Evolutionary conservation across 306 rosid species (phyloP).

Genomic region (Casuarina glauca): DNA sequence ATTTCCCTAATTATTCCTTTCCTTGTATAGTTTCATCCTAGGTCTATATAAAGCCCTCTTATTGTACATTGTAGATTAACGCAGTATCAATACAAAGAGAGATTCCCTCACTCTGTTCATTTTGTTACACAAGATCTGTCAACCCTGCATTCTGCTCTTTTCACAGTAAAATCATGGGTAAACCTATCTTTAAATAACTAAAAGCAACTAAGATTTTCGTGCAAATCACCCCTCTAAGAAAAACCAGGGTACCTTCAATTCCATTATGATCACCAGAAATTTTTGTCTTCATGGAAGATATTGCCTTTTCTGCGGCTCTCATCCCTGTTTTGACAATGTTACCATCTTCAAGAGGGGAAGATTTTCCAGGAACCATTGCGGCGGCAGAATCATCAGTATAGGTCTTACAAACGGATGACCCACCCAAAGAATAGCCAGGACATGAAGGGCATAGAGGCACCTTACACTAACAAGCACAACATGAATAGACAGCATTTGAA

Average conservation of each 20-base stretch:
- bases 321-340: constrained; percentile 54
- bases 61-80: too few relatives aligned
- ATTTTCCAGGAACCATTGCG: constrained; percentile 36
- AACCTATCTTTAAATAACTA: constrained; percentile 7
- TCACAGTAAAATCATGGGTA: constrained; percentile 7
- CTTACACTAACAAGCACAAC: constrained; percentile 46
- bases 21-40: too few relatives aligned
- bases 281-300: constrained; percentile 50
- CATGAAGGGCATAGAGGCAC: constrained; percentile 37
- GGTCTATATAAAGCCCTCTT: too few relatives aligned
- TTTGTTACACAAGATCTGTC: neutral
- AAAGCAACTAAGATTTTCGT: constrained; percentile 13
- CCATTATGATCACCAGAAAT: constrained; percentile 40
- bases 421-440: constrained; percentile 44
- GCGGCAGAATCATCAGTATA: constrained; percentile 33
- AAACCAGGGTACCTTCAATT: constrained; percentile 54
- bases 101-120: too few relatives aligned
- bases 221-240: constrained; percentile 15
- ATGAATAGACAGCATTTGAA: constrained; percentile 45
- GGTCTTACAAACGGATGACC: constrained; percentile 39
- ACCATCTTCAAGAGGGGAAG: constrained; percentile 45
- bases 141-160: constrained; percentile 1
- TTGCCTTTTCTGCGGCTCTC: constrained; percentile 77
- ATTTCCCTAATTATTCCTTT: too few relatives aligned
- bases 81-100: too few relatives aligned